A percentile compares a stretch with the other conserved stretches of the same genome.
phyloP scores from a whole-genome alignment of 495 filamentous ascomycete genomes.

The Hypoxylon fuscum region DNA sequence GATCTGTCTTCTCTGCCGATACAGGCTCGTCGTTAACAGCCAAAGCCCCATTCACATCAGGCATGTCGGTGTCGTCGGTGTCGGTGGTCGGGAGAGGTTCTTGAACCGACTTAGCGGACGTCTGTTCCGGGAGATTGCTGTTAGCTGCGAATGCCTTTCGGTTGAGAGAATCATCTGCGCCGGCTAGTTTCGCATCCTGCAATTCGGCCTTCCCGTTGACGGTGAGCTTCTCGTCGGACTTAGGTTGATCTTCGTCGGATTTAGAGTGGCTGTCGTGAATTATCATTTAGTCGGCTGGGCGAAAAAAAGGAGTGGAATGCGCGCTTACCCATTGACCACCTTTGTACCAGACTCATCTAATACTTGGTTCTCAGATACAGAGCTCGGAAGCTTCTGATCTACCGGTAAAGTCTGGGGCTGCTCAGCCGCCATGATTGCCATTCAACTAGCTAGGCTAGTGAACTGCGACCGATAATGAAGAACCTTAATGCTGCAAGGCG shows the following conservation, averaged over 20 bases:
- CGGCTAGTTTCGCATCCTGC: slow-evolving; percentile 16
- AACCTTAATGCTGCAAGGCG: background rate
- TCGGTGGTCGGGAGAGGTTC: slow-evolving; percentile 17
- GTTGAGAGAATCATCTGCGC: slow-evolving; percentile 24
- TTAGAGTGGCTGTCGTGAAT: slow-evolving; percentile 30
- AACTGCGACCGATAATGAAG: background rate
- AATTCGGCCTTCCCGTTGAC: slow-evolving; percentile 36
- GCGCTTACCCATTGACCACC: slow-evolving; percentile 35
- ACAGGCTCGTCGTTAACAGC: slow-evolving; percentile 10
- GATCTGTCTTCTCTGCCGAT: slow-evolving; percentile 9
- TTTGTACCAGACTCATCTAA: slow-evolving; percentile 19
- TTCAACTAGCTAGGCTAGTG: slow-evolving; percentile 14
- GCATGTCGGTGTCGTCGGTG: slow-evolving; percentile 43
- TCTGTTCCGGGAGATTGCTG: slow-evolving; percentile 19
- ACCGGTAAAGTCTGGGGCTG: slow-evolving; percentile 34
- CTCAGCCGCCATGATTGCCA: slow-evolving; percentile 45
- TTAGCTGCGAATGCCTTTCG: slow-evolving; percentile 32
- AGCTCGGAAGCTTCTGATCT: slow-evolving; percentile 22
- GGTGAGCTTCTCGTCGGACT: slow-evolving; percentile 35
- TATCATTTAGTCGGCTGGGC: slow-evolving; percentile 20
- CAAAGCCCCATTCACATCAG: slow-evolving; percentile 38
- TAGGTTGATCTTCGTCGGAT: slow-evolving; percentile 39
- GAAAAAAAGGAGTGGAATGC: slow-evolving; percentile 33
- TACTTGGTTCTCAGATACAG: slow-evolving; percentile 21
- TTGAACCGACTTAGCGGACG: slow-evolving; percentile 19